A percentile compares a stretch with the other conserved stretches of the same genome.
These are phyloP conservation scores for Hyaloscypha finlandica DNA, from an alignment of 495 filamentous ascomycete species.

Conservation along the genomic window DNA sequence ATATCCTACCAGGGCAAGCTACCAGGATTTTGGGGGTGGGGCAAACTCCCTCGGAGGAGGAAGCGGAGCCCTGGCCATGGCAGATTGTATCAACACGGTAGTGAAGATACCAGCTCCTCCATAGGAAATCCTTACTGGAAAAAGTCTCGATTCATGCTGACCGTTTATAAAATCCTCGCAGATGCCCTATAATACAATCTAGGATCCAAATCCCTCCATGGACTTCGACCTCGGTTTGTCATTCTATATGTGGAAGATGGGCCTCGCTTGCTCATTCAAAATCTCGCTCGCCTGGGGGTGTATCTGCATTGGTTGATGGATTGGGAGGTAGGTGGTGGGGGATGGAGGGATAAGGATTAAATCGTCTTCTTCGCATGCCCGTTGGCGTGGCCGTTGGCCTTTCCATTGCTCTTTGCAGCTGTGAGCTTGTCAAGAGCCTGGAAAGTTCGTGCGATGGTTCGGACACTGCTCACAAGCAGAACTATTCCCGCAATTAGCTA, in stretches of 20 bases:
- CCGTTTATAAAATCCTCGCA: not conserved
- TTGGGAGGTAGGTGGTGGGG: not conserved
- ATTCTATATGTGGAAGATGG: not conserved
- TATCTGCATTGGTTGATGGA: not conserved
- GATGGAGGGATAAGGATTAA: not conserved
- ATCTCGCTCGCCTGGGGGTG: not conserved
- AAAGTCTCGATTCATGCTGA: not conserved
- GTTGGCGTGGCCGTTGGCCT: constrained; percentile 3
- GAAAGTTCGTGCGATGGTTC: constrained; percentile 48
- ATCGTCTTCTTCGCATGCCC: constrained; percentile 2
- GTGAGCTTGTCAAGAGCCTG: constrained; percentile 39
- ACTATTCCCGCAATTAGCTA: constrained; percentile 35
- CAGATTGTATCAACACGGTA: too few species aligned
- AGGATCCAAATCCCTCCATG: not conserved
- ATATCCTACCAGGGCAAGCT: too few species aligned
- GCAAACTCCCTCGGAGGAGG: too few species aligned
- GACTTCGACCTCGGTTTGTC: not conserved
- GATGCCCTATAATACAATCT: not conserved
- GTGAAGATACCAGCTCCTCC: too few species aligned
- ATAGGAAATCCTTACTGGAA: too few species aligned
- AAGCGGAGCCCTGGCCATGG: too few species aligned
- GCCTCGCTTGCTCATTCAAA: not conserved
- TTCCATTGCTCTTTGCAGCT: constrained; percentile 20
- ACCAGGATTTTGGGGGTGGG: too few species aligned
- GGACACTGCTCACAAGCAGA: constrained; percentile 52